These are phyloP conservation scores for Bassia scoparia DNA, from an alignment of 148 eudicot genomes.

Conservation along the genomic window DNA sequence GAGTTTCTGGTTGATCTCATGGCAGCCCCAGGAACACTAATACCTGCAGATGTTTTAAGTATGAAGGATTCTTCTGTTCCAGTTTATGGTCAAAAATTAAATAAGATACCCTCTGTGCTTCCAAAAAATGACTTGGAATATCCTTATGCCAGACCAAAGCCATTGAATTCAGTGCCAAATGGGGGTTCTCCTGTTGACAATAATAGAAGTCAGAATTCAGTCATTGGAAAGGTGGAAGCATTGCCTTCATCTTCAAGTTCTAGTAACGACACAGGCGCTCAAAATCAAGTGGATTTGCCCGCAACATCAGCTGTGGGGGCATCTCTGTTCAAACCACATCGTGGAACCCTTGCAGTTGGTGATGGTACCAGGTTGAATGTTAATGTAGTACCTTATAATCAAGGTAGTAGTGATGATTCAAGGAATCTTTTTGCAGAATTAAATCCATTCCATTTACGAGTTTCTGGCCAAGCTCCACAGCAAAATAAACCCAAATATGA, in stretches of 20 bases:
- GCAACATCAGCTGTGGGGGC: constrained; percentile 64
- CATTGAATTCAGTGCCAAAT: constrained; percentile 25
- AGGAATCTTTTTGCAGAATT: constrained; percentile 89
- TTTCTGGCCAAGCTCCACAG: constrained; percentile 52
- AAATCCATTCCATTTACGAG: constrained; percentile 79
- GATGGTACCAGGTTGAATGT: constrained; percentile 83
- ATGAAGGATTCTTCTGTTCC: constrained; percentile 48
- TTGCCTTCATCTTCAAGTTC: constrained; percentile 36
- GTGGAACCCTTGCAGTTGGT: constrained; percentile 66
- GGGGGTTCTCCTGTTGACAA: constrained; percentile 33
- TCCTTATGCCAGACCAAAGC: constrained; percentile 31
- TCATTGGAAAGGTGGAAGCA: constrained; percentile 35
- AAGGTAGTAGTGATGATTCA: constrained; percentile 54
- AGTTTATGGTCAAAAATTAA: constrained; percentile 41
- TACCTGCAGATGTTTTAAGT: constrained; percentile 74
- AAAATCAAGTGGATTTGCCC: constrained; percentile 52
- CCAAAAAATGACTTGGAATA: constrained; percentile 37
- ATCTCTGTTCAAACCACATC: constrained; percentile 73
- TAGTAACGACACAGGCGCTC: constrained; percentile 38
- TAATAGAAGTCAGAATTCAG: constrained; percentile 29
- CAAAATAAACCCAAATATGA: constrained; percentile 51
- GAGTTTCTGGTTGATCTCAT: constrained; percentile 98
- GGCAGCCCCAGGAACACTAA: constrained; percentile 95
- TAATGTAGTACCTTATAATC: constrained; percentile 72
- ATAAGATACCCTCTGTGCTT: constrained; percentile 42